Conservation (phyloP, 371 early-diverging fungal species). For the Thermomucor indicae-seudaticae region DNA sequence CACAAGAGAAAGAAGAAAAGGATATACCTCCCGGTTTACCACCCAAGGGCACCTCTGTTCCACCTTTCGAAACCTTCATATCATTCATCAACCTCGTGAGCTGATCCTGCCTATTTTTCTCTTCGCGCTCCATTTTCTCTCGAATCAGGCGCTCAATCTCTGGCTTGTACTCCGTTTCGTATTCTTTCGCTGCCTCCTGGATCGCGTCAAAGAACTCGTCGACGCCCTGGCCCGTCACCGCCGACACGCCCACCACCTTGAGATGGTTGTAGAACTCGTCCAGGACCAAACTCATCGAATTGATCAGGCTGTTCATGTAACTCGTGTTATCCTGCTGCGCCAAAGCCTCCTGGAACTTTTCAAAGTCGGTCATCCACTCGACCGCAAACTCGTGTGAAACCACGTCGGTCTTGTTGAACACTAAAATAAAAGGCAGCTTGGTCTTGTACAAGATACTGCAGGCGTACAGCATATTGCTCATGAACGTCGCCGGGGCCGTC, state of each 20-base stretch:
- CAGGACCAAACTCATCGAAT: constrained; percentile 93
- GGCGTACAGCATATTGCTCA: constrained; percentile 99
- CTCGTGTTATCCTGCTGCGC: constrained; percentile 63
- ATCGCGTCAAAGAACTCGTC: constrained; percentile 88
- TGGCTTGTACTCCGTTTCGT: constrained; percentile 80
- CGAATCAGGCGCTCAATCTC: constrained; percentile 68
- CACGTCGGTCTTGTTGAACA: constrained; percentile 98
- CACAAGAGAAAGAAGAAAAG: no score
- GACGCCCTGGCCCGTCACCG: constrained; percentile 94
- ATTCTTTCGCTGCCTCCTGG: constrained; percentile 82
- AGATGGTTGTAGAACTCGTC: constrained; percentile 98
- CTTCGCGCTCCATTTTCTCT: constrained; percentile 53
- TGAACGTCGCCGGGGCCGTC: constrained; percentile 94
- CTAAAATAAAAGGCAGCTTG: constrained; percentile 89
- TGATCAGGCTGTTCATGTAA: constrained; percentile 92
- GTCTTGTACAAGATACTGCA: constrained; percentile 96
- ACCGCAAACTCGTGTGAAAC: constrained; percentile 83
- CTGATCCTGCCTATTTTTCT: constrained; percentile 46
- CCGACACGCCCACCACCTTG: constrained; percentile 86
- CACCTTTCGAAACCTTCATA: constrained; percentile 46
- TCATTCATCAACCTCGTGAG: constrained; percentile 61
- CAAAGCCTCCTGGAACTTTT: constrained; percentile 88
- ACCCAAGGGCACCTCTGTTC: constrained; percentile 36
- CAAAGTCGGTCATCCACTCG: constrained; percentile 98
- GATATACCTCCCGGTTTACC: constrained; percentile 16